Evolutionary conservation across 768 basidiomycete genomes (phyloP), one percentile per base, ranked within the genome.

Genomic region (Naganishia randhawae): DNA sequence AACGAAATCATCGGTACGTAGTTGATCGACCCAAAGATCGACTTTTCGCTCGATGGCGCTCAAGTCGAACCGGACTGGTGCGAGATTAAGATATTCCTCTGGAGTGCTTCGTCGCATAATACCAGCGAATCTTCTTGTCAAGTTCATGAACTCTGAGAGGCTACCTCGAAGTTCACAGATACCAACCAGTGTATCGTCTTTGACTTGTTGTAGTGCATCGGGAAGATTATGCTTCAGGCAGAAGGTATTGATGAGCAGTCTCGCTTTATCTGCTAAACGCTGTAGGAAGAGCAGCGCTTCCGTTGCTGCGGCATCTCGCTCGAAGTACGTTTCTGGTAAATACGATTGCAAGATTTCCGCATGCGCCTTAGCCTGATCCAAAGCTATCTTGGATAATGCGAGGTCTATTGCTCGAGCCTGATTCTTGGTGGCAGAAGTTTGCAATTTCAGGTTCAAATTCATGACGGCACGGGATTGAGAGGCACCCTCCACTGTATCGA

Each of bases 141-240:
- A 82, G 1, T 86, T 88, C 0, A 91, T 87, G 50, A 97, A 84
- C 53, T 87, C 85, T 0, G 89, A 86, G 32, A 96, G 85, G 48
- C 89, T 88, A 22, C 90, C 88, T 67, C 92, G 84, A 85, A 97
- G 88, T 84, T 98, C 95, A 80, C 95, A 98, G 41, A 96, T 87
- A 19, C 91, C 91, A n/a, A 96, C 92, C 14, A 97, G 84, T 0
- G 72, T 84, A 63, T 96, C 94, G 0, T 91, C 88, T 0, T 92
- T 89, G 45, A 86, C 83, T 0, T 88, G 87, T 71, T 88, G 90
- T 27, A 98, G 85, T 3, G 90, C 86, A 42, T 92, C 91, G 7
- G 93, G 91, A 33, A 99, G 81, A 39, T 86, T 85, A 75, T 97
- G 90, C 17, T 86, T 85, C 71, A 91, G 88, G 1, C 89, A 91